Conservation (phyloP, 2,329 filamentous ascomycete species). For the Aspergillus costaricaensis region DNA sequence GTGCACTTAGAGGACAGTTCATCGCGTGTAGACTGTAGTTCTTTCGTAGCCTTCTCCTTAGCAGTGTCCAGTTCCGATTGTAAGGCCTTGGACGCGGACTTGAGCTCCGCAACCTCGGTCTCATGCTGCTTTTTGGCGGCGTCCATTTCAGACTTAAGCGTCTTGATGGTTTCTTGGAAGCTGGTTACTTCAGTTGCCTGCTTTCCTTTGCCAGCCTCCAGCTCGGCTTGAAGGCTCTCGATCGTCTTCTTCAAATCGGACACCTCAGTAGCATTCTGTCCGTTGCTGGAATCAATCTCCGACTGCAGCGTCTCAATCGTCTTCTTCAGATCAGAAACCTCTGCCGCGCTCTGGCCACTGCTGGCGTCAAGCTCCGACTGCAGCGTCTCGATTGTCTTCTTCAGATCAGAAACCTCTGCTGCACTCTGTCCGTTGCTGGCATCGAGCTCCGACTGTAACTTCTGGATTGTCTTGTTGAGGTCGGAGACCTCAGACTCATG, state of each 20-base stretch:
- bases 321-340: slow-evolving; percentile 61
- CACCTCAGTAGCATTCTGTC: slow-evolving; percentile 55
- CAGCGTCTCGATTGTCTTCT: slow-evolving; percentile 60
- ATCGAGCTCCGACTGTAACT: slow-evolving; percentile 51
- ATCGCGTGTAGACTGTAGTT: slow-evolving; percentile 59
- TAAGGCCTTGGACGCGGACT: slow-evolving; percentile 59
- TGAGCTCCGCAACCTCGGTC: slow-evolving; percentile 62
- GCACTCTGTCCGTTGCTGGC: slow-evolving; percentile 47
- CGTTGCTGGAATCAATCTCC: slow-evolving; percentile 51
- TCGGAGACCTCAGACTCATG: slow-evolving; percentile 60
- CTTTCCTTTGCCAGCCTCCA: slow-evolving; percentile 50
- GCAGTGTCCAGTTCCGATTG: slow-evolving; percentile 54
- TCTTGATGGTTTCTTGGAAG: slow-evolving; percentile 57
- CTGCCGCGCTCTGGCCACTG: slow-evolving; percentile 52
- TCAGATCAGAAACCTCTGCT: slow-evolving; percentile 61
- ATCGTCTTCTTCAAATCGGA: slow-evolving; percentile 52
- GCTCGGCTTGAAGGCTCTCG: slow-evolving; percentile 54
- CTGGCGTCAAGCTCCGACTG: slow-evolving; percentile 45
- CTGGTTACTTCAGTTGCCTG: slow-evolving; percentile 60
- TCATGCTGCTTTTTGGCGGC: slow-evolving; percentile 63
- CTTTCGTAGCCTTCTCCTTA: slow-evolving; percentile 52
- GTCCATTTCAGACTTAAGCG: slow-evolving; percentile 52
- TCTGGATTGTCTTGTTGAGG: slow-evolving; percentile 58
- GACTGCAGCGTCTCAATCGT: slow-evolving; percentile 61
- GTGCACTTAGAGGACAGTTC: slow-evolving; percentile 50